phyloP scores from a whole-genome alignment of 306 rosid species.

The Cicer judaicum region DNA sequence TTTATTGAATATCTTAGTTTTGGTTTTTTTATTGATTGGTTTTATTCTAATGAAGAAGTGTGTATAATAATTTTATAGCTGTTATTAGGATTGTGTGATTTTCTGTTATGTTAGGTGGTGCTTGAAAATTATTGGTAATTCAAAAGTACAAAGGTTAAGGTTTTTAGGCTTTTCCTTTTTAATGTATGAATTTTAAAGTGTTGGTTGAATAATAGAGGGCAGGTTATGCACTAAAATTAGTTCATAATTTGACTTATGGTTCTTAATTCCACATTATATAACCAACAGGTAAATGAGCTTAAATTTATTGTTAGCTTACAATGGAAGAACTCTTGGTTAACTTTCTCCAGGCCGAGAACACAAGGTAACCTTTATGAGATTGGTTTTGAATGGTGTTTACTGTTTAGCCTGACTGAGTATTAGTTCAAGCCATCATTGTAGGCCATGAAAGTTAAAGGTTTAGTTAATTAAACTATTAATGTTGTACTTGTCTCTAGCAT shows the following conservation, averaged over 20 bases:
- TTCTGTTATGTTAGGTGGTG: not conserved
- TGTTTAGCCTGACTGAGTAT: not conserved
- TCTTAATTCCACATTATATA: not conserved
- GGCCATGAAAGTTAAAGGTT: conserved; percentile 1
- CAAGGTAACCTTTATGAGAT: conserved; percentile 64
- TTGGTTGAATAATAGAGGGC: not conserved
- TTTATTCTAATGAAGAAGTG: not conserved
- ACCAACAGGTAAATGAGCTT: too few species aligned
- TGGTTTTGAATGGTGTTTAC: conserved; percentile 34
- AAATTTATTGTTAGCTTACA: conserved; percentile 46
- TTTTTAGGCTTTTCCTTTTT: not conserved
- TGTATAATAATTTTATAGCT: not conserved
- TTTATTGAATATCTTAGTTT: too few species aligned
- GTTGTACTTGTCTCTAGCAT: conserved; percentile 33
- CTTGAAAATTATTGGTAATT: not conserved
- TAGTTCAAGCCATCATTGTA: conserved; percentile 3
- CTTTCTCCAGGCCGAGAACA: conserved; percentile 78
- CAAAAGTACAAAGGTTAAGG: not conserved
- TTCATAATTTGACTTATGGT: not conserved
- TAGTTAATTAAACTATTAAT: conserved; percentile 11
- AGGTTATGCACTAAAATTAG: not conserved
- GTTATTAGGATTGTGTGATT: not conserved
- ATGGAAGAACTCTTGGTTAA: conserved; percentile 83
- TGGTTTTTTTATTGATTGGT: not conserved
- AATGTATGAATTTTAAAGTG: not conserved